Percentiles rank a stretch among this genome's conserved stretches.
Evolutionary conservation across 176 grass and related monocot species (phyloP).

Genomic region (Carex cristatella): DNA sequence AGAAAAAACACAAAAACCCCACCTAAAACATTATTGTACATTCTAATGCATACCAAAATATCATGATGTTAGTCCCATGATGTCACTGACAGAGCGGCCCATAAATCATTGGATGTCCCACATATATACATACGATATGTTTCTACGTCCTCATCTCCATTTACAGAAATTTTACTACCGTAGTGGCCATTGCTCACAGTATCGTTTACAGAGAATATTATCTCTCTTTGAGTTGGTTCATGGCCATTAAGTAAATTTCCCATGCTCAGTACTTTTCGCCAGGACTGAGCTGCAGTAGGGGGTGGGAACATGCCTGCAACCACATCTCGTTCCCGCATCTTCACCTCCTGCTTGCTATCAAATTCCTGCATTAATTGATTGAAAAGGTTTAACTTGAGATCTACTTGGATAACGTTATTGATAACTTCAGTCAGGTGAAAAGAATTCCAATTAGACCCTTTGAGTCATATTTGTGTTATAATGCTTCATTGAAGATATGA

Average conservation of each 20-base stretch:
- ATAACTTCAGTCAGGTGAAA: background rate
- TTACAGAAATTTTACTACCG: conserved; percentile 42
- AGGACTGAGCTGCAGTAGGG: conserved; percentile 80
- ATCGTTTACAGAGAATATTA: conserved; percentile 73
- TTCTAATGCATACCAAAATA: background rate
- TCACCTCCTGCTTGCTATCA: conserved; percentile 55
- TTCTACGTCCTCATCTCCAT: conserved; percentile 53
- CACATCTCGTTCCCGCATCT: conserved; percentile 57
- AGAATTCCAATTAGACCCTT: background rate
- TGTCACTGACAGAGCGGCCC: conserved; percentile 80
- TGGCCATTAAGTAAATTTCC: conserved; percentile 98
- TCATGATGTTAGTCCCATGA: conserved; percentile 64
- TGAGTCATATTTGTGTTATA: background rate
- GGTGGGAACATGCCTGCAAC: conserved; percentile 74
- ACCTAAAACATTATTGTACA: background rate
- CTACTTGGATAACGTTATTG: background rate
- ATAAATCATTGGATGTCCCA: conserved; percentile 90
- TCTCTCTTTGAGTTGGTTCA: conserved; percentile 75
- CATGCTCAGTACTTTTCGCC: conserved; percentile 99
- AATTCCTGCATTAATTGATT: conserved; percentile 54
- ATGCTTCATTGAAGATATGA: background rate
- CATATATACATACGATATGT: conserved; percentile 91
- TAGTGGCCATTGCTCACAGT: conserved; percentile 62
- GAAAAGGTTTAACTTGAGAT: conserved; percentile 7
- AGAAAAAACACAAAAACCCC: background rate